Evolutionary conservation across 1,139 yeast species (phyloP), one percentile per base, ranked within the genome.

Genomic region (Insectozyma bohioensis): DNA sequence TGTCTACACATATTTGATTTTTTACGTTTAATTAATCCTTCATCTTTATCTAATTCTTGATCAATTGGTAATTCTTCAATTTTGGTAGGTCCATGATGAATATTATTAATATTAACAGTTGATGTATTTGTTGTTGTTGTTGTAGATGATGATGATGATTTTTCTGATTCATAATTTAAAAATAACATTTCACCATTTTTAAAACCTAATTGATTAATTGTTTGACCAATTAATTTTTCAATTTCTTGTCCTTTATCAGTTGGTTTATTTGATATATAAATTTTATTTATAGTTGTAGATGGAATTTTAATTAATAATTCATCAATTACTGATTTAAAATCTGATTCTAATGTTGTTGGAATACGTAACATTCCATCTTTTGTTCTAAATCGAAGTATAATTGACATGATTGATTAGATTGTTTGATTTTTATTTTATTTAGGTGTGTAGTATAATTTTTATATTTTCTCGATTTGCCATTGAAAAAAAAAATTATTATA

Each of bases 151-250:
- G 37, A 7, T 8, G 44, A 37, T 7, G 38, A 34, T 11, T 31
- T 47, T 6, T 32, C 39, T 12, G 43, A 32, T 12, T 66, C 69
- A 48, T 80, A 82, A 13, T 64, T 65, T 9, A 85, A 61, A 52
- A 71, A 83, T 10, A 90, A 52, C 75, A 90, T 69, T 46, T 86
- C 95, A n/a, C 98, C 98, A 58, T 92, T 92, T 44, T 64, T 65
- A 32, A 76, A 61, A 0, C 85, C 85, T 42, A 85, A 54, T 10
- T 72, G 24, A 4, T 13, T 7, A 64, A 58, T 24, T 6, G 34
- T 21, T 24, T 34, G 34, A 12, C 30, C 22, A 4, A 11, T 12
- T 15, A 80, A 56, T 5, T 63, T 56, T 8, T 57, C 48, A 4
- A 72, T 74, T 2, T 63, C 50, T 41, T 72, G 68, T 9, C 78